These are phyloP conservation scores for Coemansia sp. DNA, from an alignment of 192 early-diverging fungal species.

Conservation along the genomic window DNA sequence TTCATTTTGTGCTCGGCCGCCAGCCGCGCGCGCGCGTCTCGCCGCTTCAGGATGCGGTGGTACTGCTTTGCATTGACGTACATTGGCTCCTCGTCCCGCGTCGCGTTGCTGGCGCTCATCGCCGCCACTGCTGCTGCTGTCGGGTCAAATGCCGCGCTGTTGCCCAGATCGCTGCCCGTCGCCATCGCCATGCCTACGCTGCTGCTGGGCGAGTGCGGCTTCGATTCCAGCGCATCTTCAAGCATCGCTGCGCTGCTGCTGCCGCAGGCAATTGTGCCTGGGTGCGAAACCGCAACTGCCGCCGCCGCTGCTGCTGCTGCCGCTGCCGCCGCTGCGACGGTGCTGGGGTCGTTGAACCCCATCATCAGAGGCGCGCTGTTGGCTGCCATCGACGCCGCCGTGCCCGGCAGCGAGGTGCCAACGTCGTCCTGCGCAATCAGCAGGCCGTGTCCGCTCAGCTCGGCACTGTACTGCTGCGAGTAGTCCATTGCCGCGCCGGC, in stretches of 20 bases:
- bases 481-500: slow-evolving; percentile 38
- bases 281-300: slow-evolving; percentile 18
- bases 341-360: slow-evolving; percentile 33
- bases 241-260: slow-evolving; percentile 6
- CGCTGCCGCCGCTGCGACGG: slow-evolving; percentile 41
- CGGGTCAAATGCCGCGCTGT: slow-evolving; percentile 32
- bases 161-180: slow-evolving; percentile 11
- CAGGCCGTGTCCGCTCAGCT: slow-evolving; percentile 36
- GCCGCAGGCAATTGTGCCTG: slow-evolving; percentile 3
- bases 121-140: slow-evolving; percentile 49
- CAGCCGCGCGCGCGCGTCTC: slow-evolving; percentile 83
- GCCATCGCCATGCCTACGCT: slow-evolving; percentile 16
- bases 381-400: slow-evolving; percentile 20
- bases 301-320: slow-evolving; percentile 31
- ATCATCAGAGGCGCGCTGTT: slow-evolving; percentile 38
- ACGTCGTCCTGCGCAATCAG: slow-evolving; percentile 44
- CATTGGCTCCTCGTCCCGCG: slow-evolving; percentile 78
- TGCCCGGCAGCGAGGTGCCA: slow-evolving; percentile 17
- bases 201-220: slow-evolving; percentile 23
- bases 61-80: slow-evolving; percentile 99
- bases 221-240: slow-evolving; percentile 26
- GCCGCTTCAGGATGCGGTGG: slow-evolving; percentile 92
- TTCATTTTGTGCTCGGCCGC: slow-evolving; percentile 75
- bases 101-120: slow-evolving; percentile 29
- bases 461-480: slow-evolving; percentile 45